A percentile compares a stretch with the other conserved stretches of the same genome.
phyloP scores from a whole-genome alignment of 208 protist species.

The Trypanosomatidae sp. region DNA sequence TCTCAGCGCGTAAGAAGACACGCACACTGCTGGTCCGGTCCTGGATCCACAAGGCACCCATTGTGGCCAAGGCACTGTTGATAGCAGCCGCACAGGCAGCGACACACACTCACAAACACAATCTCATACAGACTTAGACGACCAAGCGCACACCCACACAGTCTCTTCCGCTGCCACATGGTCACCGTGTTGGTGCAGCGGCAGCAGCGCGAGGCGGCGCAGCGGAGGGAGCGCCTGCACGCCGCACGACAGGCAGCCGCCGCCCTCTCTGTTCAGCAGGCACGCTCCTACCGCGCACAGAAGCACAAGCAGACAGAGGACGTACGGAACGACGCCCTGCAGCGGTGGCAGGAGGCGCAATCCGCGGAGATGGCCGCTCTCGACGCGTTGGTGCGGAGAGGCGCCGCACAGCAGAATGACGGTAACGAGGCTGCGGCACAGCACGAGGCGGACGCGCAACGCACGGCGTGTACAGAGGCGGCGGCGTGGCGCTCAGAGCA shows the following conservation, averaged over 20 bases:
- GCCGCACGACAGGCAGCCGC: constrained; percentile 48
- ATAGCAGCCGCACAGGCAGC: too few relatives aligned
- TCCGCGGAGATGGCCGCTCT: constrained; percentile 26
- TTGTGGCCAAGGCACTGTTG: too few relatives aligned
- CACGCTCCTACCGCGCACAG: constrained; percentile 48
- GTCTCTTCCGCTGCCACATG: constrained; percentile 42
- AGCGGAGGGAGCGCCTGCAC: constrained; percentile 50
- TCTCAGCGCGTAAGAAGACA: too few relatives aligned
- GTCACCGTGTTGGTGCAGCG: constrained; percentile 55
- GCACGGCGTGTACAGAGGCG: constrained; percentile 35
- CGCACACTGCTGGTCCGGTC: too few relatives aligned
- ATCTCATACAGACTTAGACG: too few relatives aligned
- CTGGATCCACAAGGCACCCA: too few relatives aligned
- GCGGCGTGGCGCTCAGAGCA: constrained; percentile 62
- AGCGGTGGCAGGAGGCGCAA: constrained; percentile 39
- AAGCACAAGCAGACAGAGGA: too few relatives aligned
- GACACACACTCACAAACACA: too few relatives aligned
- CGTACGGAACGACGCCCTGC: constrained; percentile 32
- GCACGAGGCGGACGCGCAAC: constrained; percentile 23
- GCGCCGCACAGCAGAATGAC: constrained; percentile 25
- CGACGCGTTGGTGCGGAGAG: constrained; percentile 30
- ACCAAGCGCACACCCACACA: too few relatives aligned
- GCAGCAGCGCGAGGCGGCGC: constrained; percentile 49
- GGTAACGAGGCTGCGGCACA: constrained; percentile 8
- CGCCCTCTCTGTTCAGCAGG: constrained; percentile 38